phyloP scores from a whole-genome alignment of 148 eudicot species.

The Vaccinium darrowii region DNA sequence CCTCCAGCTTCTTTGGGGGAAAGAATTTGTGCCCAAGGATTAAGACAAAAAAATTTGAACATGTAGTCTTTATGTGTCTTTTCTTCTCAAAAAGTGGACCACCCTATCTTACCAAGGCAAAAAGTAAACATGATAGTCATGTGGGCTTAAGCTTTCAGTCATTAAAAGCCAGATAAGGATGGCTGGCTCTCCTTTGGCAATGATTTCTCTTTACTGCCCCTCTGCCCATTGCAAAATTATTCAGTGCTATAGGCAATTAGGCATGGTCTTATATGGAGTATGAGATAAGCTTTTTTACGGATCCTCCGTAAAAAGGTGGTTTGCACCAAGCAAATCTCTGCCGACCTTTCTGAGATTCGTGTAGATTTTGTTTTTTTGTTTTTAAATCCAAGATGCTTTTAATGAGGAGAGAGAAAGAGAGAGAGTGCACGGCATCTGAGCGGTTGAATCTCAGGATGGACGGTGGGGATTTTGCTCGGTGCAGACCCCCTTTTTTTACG shows the following conservation, averaged over 20 bases:
- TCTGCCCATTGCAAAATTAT: neutral
- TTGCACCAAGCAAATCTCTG: no score
- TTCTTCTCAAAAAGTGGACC: neutral
- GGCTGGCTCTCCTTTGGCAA: neutral
- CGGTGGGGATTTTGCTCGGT: no score
- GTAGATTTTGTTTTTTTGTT: no score
- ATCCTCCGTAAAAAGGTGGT: no score
- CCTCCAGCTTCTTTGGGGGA: slow-evolving; percentile 3
- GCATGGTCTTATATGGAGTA: neutral
- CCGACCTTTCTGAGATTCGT: no score
- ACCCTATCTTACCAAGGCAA: neutral
- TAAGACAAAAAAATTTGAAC: neutral
- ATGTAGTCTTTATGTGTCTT: neutral
- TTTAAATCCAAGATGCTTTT: no score
- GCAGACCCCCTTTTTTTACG: no score
- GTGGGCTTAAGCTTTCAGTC: neutral
- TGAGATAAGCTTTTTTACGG: no score
- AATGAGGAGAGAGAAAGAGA: no score
- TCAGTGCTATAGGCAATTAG: neutral
- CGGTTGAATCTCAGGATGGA: no score
- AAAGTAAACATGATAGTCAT: neutral
- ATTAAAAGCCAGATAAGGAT: neutral
- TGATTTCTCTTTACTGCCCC: neutral
- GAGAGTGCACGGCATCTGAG: no score
- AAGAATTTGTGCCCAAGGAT: neutral